A percentile compares a stretch with the other conserved stretches of the same genome.
Conservation (phyloP, 441 rosid genomes). For the Populus tomentosa region DNA sequence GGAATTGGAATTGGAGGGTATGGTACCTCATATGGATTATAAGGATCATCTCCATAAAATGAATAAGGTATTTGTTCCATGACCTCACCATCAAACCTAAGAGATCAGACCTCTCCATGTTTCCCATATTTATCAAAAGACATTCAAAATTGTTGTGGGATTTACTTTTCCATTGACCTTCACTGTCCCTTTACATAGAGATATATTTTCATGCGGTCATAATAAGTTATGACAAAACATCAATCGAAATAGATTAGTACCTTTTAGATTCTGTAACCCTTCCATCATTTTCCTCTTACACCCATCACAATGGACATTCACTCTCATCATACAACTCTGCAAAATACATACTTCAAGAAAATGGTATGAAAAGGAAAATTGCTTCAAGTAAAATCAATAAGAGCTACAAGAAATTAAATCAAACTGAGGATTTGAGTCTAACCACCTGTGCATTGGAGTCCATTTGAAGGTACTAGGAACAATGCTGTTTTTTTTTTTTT, state of each 20-base stretch:
- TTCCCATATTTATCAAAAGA: slow-evolving; percentile 25
- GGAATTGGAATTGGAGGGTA: no score
- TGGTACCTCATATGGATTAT: slow-evolving; percentile 3
- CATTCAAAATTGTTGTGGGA: slow-evolving; percentile 18
- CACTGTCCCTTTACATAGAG: slow-evolving; percentile 14
- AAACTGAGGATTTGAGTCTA: no score
- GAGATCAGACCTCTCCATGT: slow-evolving; percentile 28
- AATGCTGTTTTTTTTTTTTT: no score
- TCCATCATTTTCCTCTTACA: slow-evolving; percentile 32
- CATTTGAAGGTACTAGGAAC: no score
- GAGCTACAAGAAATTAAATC: no score
- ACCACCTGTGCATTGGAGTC: no score
- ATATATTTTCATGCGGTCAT: no score
- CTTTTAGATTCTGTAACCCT: slow-evolving; percentile 31
- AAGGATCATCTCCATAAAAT: not conserved
- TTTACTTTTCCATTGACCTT: slow-evolving; percentile 29
- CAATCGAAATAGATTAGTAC: slow-evolving; percentile 13
- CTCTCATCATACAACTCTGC: slow-evolving; percentile 22
- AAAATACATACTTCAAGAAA: not conserved
- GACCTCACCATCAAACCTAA: slow-evolving; percentile 25
- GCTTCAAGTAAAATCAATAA: no score
- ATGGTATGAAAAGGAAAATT: not conserved
- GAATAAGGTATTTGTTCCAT: not conserved
- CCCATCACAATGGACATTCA: slow-evolving; percentile 26
- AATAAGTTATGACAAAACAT: not conserved